Conservation (phyloP, 148 eudicot genomes). For the Amaranthus palmeri region DNA sequence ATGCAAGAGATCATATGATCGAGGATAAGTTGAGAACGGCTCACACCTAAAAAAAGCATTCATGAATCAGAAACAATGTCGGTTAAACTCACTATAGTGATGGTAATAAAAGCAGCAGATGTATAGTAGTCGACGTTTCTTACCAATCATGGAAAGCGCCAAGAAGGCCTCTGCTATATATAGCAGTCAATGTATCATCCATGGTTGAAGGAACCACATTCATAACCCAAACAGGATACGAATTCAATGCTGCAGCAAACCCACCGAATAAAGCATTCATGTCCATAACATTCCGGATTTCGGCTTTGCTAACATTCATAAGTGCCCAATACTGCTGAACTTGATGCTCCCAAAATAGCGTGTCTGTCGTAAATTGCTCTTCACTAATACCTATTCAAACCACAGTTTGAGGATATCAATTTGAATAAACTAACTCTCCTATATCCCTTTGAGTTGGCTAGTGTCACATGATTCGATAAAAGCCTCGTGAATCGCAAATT, state of each 20-base stretch:
- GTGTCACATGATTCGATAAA: too few relatives aligned
- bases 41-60: constrained; percentile 63
- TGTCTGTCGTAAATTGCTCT: constrained; percentile 56
- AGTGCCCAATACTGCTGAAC: constrained; percentile 84
- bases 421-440: too few relatives aligned
- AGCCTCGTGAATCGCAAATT: too few relatives aligned
- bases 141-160: constrained; percentile 97
- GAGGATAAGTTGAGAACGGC: constrained; percentile 94
- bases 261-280: constrained; percentile 93
- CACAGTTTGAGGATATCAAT: not conserved
- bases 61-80: not conserved
- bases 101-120: constrained; percentile 1
- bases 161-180: constrained; percentile 69
- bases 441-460: too few relatives aligned
- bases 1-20: constrained; percentile 85
- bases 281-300: constrained; percentile 88
- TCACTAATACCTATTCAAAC: constrained; percentile 47
- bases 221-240: constrained; percentile 98
- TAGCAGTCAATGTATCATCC: constrained; percentile 69
- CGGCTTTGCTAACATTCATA: constrained; percentile 62
- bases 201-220: constrained; percentile 70
- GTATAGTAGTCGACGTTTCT: constrained; percentile 25
- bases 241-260: constrained; percentile 73
- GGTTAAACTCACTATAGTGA: not conserved
- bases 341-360: constrained; percentile 86